These are phyloP conservation scores for Debaryomyces sp. DNA, from an alignment of 1,139 yeast species.

Conservation along the genomic window DNA sequence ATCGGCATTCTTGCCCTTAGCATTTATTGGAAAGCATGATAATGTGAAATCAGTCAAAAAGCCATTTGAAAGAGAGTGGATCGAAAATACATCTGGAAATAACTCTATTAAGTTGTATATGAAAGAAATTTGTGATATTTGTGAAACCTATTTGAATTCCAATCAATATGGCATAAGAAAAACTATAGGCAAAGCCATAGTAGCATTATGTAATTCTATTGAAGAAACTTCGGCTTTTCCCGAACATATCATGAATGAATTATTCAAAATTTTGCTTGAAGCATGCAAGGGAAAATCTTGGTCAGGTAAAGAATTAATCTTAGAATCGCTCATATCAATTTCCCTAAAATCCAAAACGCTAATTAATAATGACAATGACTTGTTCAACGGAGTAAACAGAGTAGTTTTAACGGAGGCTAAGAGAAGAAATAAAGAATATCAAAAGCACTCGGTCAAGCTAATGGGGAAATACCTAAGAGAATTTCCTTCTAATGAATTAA, in stretches of 20 bases:
- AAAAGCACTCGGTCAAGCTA: slow-evolving; percentile 50
- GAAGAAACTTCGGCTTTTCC: slow-evolving; percentile 29
- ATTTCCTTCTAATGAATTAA: slow-evolving; percentile 45
- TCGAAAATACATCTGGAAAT: slow-evolving; percentile 76
- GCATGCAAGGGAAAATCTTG: slow-evolving; percentile 82
- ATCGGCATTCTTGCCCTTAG: slow-evolving; percentile 71
- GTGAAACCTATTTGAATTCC: slow-evolving; percentile 54
- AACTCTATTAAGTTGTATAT: slow-evolving; percentile 73
- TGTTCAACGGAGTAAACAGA: slow-evolving; percentile 38
- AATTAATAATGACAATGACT: slow-evolving; percentile 23
- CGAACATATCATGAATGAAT: slow-evolving; percentile 17
- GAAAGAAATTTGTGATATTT: slow-evolving; percentile 64
- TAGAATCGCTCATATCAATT: slow-evolving; percentile 69
- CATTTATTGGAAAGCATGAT: slow-evolving; percentile 80
- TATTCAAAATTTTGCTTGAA: slow-evolving; percentile 59
- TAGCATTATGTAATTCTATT: slow-evolving; percentile 54
- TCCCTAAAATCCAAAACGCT: slow-evolving; percentile 46
- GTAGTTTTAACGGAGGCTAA: slow-evolving; percentile 63
- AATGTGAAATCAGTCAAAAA: slow-evolving; percentile 45
- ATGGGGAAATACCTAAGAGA: slow-evolving; percentile 50
- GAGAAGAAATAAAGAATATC: slow-evolving; percentile 69
- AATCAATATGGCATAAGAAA: slow-evolving; percentile 68
- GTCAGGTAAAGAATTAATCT: slow-evolving; percentile 81
- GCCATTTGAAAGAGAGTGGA: slow-evolving; percentile 72
- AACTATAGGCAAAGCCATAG: slow-evolving; percentile 71